These are phyloP conservation scores for Trichoderma pleuroti DNA, from an alignment of 2,329 filamentous ascomycete species.

Conservation along the genomic window DNA sequence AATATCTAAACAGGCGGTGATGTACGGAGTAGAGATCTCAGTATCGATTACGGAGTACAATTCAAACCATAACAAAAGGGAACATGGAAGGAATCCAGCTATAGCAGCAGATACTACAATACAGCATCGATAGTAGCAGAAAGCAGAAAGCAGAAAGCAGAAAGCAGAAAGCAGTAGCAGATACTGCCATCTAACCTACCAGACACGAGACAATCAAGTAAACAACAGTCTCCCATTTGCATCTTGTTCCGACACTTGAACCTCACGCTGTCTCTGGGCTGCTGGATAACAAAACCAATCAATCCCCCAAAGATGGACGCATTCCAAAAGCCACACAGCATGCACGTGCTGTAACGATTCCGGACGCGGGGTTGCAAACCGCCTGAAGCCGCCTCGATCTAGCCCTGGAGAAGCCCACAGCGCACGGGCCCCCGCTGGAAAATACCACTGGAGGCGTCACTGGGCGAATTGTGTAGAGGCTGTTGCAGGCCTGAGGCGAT, in stretches of 20 bases:
- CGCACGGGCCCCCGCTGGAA: constrained; percentile 4
- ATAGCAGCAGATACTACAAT: not conserved
- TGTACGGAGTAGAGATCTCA: not conserved
- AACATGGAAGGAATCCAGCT: not conserved
- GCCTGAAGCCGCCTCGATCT: constrained; percentile 5
- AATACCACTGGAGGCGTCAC: not conserved
- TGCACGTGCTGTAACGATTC: not conserved
- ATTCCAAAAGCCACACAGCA: not conserved
- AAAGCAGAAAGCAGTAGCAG: too few species aligned
- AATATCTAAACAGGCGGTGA: not conserved
- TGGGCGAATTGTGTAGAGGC: not conserved
- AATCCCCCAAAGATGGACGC: not conserved
- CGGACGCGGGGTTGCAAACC: constrained; percentile 11
- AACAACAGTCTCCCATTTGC: not conserved
- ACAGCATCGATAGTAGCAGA: too few species aligned
- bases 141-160: too few species aligned
- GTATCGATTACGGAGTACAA: not conserved
- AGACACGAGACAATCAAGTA: not conserved
- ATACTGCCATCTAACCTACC: not conserved
- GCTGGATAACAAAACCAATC: too few species aligned
- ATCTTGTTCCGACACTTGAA: not conserved
- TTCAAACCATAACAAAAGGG: not conserved
- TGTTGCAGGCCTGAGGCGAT: not conserved
- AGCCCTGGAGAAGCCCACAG: not conserved
- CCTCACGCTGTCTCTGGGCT: not conserved